phyloP scores from a whole-genome alignment of 1,139 yeast genomes.

The Zhuliangozyma blackwelliae region DNA sequence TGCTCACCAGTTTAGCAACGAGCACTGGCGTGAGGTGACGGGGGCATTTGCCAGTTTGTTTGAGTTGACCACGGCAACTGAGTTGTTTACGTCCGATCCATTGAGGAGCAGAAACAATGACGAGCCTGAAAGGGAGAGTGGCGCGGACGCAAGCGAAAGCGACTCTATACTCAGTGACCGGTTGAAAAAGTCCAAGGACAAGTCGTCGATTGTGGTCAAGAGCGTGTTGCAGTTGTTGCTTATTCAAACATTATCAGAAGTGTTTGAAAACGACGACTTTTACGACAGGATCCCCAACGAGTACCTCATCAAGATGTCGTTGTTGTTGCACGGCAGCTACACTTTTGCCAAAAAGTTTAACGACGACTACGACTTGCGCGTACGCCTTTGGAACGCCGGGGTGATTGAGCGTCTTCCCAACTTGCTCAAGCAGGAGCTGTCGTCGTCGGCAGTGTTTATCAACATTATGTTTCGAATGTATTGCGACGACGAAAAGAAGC shows the following conservation, averaged over 20 bases:
- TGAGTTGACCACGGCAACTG: slow-evolving; percentile 79
- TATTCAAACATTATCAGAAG: slow-evolving; percentile 82
- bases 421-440: slow-evolving; percentile 83
- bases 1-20: slow-evolving; percentile 53
- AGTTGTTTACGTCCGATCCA: slow-evolving; percentile 73
- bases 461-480: slow-evolving; percentile 77
- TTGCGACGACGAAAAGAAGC: slow-evolving; percentile 57
- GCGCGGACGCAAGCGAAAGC: slow-evolving; percentile 4
- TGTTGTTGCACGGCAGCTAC: slow-evolving; percentile 64
- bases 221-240: slow-evolving; percentile 85
- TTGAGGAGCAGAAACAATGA: slow-evolving; percentile 20
- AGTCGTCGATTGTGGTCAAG: slow-evolving; percentile 82
- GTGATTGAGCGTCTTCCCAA: slow-evolving; percentile 91
- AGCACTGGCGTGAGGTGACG: slow-evolving; percentile 75
- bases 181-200: slow-evolving; percentile 41
- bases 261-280: slow-evolving; percentile 67
- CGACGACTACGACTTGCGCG: slow-evolving; percentile 81
- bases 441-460: slow-evolving; percentile 83
- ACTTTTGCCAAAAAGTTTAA: slow-evolving; percentile 83
- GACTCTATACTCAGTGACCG: slow-evolving; percentile 16
- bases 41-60: slow-evolving; percentile 65
- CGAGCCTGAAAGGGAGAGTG: neutral
- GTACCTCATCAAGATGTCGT: slow-evolving; percentile 56
- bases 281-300: slow-evolving; percentile 66
- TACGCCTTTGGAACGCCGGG: slow-evolving; percentile 86